Evolutionary conservation across 1,284 basidiomycete species (phyloP).

Genomic region (Apiotrichum montevideense): DNA sequence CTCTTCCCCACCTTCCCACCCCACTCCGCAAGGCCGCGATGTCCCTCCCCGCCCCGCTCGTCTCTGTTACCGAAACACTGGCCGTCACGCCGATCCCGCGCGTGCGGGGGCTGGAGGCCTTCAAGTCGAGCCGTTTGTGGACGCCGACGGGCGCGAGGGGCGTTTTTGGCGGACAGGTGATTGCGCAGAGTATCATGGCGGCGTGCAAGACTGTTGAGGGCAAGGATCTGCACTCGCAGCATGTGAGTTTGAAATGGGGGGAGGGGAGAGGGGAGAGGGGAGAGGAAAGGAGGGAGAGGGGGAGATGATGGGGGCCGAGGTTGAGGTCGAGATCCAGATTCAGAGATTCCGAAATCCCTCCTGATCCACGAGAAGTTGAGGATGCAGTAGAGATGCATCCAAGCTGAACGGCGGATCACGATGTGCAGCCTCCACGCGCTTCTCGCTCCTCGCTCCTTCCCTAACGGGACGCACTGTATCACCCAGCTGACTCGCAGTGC

Average conservation of each 20-base stretch:
- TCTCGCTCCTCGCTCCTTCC: too few relatives aligned
- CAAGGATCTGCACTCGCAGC: slow-evolving; percentile 55
- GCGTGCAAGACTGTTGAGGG: slow-evolving; percentile 67
- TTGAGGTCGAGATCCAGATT: background rate
- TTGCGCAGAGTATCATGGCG: slow-evolving; percentile 74
- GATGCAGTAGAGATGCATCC: too few relatives aligned
- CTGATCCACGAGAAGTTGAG: too few relatives aligned
- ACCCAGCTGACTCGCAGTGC: background rate
- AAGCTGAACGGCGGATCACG: too few relatives aligned
- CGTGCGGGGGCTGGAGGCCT: slow-evolving; percentile 34
- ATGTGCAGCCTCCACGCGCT: too few relatives aligned
- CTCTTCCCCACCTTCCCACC: too few relatives aligned
- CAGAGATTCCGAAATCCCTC: background rate
- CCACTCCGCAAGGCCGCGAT: too few relatives aligned
- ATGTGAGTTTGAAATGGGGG: slow-evolving; percentile 53
- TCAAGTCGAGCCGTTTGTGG: slow-evolving; percentile 67
- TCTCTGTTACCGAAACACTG: slow-evolving; percentile 8
- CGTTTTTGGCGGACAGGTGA: slow-evolving; percentile 80
- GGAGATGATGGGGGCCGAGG: too few relatives aligned
- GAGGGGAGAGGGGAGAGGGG: too few relatives aligned
- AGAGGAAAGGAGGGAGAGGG: background rate
- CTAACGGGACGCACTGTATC: too few relatives aligned
- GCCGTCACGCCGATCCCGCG: background rate
- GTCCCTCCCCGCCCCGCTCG: slow-evolving; percentile 6
- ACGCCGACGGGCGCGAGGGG: slow-evolving; percentile 62